phyloP scores from a whole-genome alignment of 352 stramenopile species.

The Pythium myriotylum region DNA sequence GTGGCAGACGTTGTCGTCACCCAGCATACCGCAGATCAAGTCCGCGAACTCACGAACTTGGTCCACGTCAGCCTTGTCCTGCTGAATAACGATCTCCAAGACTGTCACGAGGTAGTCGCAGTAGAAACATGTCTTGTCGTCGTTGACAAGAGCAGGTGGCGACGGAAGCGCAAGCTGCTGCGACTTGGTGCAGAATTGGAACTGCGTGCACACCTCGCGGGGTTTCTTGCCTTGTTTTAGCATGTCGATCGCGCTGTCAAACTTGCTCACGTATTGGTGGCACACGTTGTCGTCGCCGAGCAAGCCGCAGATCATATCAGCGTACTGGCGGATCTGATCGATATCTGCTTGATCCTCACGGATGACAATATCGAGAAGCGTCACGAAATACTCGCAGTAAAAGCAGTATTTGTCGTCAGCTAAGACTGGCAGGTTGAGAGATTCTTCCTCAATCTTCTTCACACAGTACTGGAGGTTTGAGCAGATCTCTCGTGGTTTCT shows the following conservation, averaged over 20 bases:
- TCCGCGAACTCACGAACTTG: conserved; percentile 66
- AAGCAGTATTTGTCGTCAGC: conserved; percentile 45
- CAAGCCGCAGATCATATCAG: conserved; percentile 77
- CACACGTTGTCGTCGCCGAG: conserved; percentile 62
- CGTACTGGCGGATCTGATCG: conserved; percentile 59
- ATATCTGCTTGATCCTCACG: conserved; percentile 61
- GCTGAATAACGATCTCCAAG: conserved; percentile 57
- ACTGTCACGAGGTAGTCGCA: conserved; percentile 68
- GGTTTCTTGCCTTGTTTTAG: conserved; percentile 58
- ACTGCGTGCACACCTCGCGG: conserved; percentile 53
- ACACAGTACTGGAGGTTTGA: conserved; percentile 8
- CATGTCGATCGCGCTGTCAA: conserved; percentile 63
- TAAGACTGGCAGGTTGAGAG: not conserved
- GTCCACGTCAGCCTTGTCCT: conserved; percentile 56
- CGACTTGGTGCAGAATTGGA: conserved; percentile 50
- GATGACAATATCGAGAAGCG: conserved; percentile 57
- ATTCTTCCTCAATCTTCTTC: not conserved
- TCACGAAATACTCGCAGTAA: conserved; percentile 72
- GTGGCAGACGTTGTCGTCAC: conserved; percentile 62
- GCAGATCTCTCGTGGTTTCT: conserved; percentile 68
- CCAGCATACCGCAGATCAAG: conserved; percentile 76
- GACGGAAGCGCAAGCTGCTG: conserved; percentile 1
- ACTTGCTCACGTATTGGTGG: conserved; percentile 65
- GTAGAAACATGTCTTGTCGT: conserved; percentile 58
- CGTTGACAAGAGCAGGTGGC: not conserved